Base-by-base conservation (phyloP, 73 alveolate genomes). In the Paramecium biaurelia region DNA sequence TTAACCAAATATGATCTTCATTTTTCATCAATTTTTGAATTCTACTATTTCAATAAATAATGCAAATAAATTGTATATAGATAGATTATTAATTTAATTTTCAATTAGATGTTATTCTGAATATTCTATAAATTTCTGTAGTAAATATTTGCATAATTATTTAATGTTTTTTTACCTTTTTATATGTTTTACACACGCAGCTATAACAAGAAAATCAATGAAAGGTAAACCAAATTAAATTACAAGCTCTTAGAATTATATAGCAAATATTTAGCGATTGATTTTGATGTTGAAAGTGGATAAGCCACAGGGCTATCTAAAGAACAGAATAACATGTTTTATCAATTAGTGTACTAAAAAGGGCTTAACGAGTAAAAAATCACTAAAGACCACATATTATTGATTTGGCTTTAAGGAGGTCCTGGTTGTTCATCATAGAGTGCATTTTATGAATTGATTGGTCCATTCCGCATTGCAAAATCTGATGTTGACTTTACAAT, bases 381-480 rank as follows among this genome's bases (percentile, higher is more conserved):
- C n/a, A 38, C 26, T n/a, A 21, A 11, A 28, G 38, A 32, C 18
- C 7, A 32, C 14, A 32, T 18, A 2, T 38, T 72, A 1, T 28
- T 72, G 9, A 38, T 97, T 32, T 97, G 99, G 99, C 93, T 97
- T 86, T 94, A 93, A 67, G 99, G 99, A 58, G 99, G 99, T 20
- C 99, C 99, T 14, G 99, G 99, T 6, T 97, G 99, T 85, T 95
- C 99, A 12, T 89, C 98, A 3, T 42, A 94, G 38, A 92, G 94
- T 74, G 99, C 97, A 8, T 85, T 95, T 89, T 94, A 93, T 63
- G 88, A 34, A 41, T 97, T 95, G 86, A 92, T 96, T 59, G 99
- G 99, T 1, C 99, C 99, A 11, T 93, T 82, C 87, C 59, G 23
- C 7, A 57, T 88, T 34, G 18, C 10, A 8, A 82, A 67, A 57